Percentiles rank a stretch among this genome's conserved stretches.
Evolutionary conservation across 2,329 filamentous ascomycete species (phyloP).

Genomic region (Pestalotiopsis fici): DNA sequence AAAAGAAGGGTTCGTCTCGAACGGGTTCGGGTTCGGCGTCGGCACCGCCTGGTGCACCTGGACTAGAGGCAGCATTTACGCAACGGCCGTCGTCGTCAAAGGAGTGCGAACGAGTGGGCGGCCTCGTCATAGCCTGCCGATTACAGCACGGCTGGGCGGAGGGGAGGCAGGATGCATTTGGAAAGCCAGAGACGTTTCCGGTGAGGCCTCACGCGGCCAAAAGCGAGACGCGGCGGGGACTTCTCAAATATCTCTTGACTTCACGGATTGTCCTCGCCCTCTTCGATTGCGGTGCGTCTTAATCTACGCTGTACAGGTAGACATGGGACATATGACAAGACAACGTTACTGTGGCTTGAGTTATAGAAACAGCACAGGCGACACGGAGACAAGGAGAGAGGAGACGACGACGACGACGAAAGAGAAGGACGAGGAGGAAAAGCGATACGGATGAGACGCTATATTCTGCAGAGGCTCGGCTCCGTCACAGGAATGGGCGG

Average conservation of each 20-base stretch:
- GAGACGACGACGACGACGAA: neutral
- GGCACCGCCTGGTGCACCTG: conserved; percentile 55
- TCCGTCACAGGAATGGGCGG: neutral
- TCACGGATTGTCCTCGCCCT: conserved; percentile 11
- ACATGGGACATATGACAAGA: neutral
- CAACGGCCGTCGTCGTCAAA: conserved; percentile 11
- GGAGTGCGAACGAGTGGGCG: conserved; percentile 15
- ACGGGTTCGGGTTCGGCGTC: conserved; percentile 38
- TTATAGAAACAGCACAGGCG: neutral
- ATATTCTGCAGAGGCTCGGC: neutral
- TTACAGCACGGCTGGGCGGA: conserved; percentile 41
- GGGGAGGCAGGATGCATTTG: conserved; percentile 40
- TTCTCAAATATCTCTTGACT: neutral
- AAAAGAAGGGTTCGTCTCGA: conserved; percentile 27
- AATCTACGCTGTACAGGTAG: neutral
- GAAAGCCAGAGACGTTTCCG: conserved; percentile 9
- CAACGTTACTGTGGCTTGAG: too few species aligned
- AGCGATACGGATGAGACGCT: neutral
- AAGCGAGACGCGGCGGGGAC: neutral
- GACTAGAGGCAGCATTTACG: conserved; percentile 49
- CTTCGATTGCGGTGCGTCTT: neutral
- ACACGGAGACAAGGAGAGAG: neutral
- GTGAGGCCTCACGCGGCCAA: neutral
- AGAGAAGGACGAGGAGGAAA: neutral
- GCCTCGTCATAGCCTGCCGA: conserved; percentile 44